Evolutionary conservation across 2,329 filamentous ascomycete genomes (phyloP), one percentile per base, ranked within the genome.

Genomic region (Nothophoma quercina): DNA sequence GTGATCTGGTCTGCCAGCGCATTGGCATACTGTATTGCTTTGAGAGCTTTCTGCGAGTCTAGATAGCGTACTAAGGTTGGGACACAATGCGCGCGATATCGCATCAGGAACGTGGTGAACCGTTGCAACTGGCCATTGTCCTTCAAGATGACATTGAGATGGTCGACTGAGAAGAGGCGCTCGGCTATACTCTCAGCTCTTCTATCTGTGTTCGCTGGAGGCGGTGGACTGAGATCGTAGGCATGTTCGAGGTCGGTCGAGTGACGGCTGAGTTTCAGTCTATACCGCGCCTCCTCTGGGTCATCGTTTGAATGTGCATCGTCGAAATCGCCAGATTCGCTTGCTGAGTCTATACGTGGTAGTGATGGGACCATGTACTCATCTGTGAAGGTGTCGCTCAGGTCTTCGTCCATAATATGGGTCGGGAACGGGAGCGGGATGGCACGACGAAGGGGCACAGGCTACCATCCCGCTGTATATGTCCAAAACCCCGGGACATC

Each of bases 11-110:
- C 79, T 1, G 84, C 80, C 43, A 90, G 78, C 0, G 85, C 81
- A 69, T 91, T 90, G 15, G 86, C 83, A 63, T 90, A 91, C 15
- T 81, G 77, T 32, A 91, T 83, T 1, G 88, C 87, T 58, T 84
- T 84, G 7, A 89, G 72, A 0, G 88, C 88, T 66, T 91, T 91
- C 49, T 85, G 73, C 0, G 86, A 81, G 60, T 89, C 86, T 1
- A 90, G 76, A 57, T 90, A 90, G 70, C 89, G 88, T 13, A 85
- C 81, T 12, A 91, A 74, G 8, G 88, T 77, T 0, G 86, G 82
- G 4, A 88, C 78, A 0, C 86, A 88, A 16, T 80, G 74, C 2
- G 85, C 83, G 40, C 85, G 79, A 43, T 82, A 78, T 9, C 77
- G 72, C 50, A 83, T 81, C 2, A 91, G 74, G 60, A 88, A 91